A percentile compares a stretch with the other conserved stretches of the same genome.
Conservation (phyloP, 805 yeast genomes). For the Kuraishia ogatae region DNA sequence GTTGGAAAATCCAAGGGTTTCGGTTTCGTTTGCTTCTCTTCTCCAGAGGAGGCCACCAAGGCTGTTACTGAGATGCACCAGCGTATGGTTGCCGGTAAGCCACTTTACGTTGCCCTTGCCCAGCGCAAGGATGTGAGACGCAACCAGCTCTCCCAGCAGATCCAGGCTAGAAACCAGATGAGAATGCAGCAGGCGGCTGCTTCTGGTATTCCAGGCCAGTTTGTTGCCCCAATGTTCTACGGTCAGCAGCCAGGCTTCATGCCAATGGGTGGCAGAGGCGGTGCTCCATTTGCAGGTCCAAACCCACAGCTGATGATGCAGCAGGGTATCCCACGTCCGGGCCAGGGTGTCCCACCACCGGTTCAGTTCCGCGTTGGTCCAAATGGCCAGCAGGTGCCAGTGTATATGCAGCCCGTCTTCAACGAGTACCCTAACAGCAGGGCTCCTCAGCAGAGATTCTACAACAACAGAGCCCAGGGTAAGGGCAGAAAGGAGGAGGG, state of each 20-base stretch:
- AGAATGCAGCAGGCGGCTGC: conserved; percentile 97
- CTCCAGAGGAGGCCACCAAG: conserved; percentile 98
- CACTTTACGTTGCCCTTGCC: conserved; percentile 96
- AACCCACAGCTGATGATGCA: conserved; percentile 72
- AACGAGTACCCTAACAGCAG: conserved; percentile 57
- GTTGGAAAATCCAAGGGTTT: conserved; percentile 94
- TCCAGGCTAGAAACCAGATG: conserved; percentile 96
- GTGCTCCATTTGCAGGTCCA: conserved; percentile 58
- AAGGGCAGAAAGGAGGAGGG: conserved; percentile 14
- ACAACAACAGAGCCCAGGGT: conserved; percentile 32
- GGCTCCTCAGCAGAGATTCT: conserved; percentile 31
- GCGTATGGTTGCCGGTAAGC: conserved; percentile 90
- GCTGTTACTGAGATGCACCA: conserved; percentile 98
- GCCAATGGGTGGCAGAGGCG: conserved; percentile 76
- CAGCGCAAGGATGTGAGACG: conserved; percentile 98
- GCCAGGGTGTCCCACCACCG: conserved; percentile 47
- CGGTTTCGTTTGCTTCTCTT: conserved; percentile 95
- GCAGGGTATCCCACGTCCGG: conserved; percentile 59
- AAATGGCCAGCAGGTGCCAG: conserved; percentile 75
- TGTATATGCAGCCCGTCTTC: conserved; percentile 80
- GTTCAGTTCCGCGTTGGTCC: conserved; percentile 72
- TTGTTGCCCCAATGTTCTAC: conserved; percentile 80
- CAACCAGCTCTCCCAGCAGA: conserved; percentile 94
- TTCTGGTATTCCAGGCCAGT: conserved; percentile 79
- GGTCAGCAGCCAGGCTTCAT: conserved; percentile 73